Evolutionary conservation across 192 early-diverging fungal genomes (phyloP).

Genomic region (Haplosporangium gracile): DNA sequence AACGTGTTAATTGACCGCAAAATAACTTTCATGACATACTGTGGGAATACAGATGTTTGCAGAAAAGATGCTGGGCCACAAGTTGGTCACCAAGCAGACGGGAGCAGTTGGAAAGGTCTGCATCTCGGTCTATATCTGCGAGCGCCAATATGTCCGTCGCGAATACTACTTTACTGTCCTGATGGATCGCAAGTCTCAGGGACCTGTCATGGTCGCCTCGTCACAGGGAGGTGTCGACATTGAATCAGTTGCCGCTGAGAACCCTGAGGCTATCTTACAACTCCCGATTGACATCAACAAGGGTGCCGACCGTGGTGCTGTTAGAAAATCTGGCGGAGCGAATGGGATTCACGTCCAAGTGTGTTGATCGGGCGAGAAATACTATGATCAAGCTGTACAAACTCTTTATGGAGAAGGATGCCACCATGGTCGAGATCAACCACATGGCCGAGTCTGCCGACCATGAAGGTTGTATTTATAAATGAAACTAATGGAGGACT

Average conservation of each 20-base stretch:
- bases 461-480: constrained; percentile 90
- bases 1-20: background rate
- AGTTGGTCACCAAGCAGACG: constrained; percentile 99
- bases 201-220: constrained; percentile 96
- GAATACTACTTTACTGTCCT: constrained; percentile 99
- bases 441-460: constrained; percentile 93
- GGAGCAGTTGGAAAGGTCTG: constrained; percentile 94
- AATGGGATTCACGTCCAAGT: constrained; percentile 91
- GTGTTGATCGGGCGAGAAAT: constrained; percentile 88
- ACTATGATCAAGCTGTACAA: constrained; percentile 96
- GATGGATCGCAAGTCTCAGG: constrained; percentile 95
- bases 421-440: constrained; percentile 99
- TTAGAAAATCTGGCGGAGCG: constrained; percentile 83
- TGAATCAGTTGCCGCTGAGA: constrained; percentile 95
- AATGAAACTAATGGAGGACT: background rate
- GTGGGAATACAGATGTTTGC: constrained; percentile 73
- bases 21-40: too few relatives aligned
- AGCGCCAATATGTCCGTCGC: constrained; percentile 96
- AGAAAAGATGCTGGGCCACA: constrained; percentile 96
- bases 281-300: constrained; percentile 91
- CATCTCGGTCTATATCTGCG: constrained; percentile 95
- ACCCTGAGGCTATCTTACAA: constrained; percentile 97
- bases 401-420: constrained; percentile 97
- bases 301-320: constrained; percentile 85
- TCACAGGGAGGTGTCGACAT: constrained; percentile 99